Conservation (phyloP, 2,329 filamentous ascomycete genomes). For the Fusarium bactridioides region DNA sequence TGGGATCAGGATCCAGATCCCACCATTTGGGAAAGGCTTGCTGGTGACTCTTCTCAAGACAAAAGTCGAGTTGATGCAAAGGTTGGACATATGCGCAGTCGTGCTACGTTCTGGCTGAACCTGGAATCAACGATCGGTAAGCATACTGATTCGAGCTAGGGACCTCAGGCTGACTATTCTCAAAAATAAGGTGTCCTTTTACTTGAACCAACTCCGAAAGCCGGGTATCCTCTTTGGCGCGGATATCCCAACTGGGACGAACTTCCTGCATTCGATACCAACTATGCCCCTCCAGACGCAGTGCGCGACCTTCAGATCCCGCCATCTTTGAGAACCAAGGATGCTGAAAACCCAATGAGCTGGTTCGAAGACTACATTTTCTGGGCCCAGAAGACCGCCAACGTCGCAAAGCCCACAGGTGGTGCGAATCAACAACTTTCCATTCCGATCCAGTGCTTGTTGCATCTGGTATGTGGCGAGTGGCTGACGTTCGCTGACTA, state of each 20-base stretch:
- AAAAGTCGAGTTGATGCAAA: not conserved
- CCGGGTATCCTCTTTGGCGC: not conserved
- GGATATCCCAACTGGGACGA: not conserved
- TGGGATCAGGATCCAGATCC: not conserved
- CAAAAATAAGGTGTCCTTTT: not conserved
- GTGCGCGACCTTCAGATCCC: not conserved
- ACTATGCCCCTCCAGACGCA: not conserved
- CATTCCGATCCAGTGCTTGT: not conserved
- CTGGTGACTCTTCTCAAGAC: accelerated
- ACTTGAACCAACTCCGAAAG: not conserved
- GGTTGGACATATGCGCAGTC: not conserved
- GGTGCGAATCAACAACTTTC: not conserved
- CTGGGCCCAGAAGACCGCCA: not conserved
- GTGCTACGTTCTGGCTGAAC: not conserved
- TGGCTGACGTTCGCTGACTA: not conserved
- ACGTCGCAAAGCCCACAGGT: accelerated
- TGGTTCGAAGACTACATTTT: not conserved
- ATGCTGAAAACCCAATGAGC: not conserved
- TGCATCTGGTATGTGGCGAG: not conserved
- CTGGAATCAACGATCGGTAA: not conserved
- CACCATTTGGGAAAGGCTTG: not conserved
- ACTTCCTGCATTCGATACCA: not conserved
- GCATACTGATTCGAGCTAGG: not conserved
- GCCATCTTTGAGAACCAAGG: not conserved
- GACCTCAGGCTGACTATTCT: not conserved